These are phyloP conservation scores for Tagetes erecta DNA, from an alignment of 129 eudicot genomes.

Conservation along the genomic window DNA sequence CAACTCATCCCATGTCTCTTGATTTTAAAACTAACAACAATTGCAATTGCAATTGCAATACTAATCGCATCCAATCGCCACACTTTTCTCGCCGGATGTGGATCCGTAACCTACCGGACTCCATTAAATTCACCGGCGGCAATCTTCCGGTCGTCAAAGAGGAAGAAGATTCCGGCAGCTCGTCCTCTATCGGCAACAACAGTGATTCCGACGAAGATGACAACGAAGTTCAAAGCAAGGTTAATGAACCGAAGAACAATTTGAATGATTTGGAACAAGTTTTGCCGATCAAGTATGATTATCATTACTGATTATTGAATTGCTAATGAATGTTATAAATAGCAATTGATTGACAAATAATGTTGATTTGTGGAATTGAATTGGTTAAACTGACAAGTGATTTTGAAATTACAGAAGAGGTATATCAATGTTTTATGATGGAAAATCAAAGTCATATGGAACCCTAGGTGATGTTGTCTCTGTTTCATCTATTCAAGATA, in stretches of 20 bases:
- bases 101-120: constrained; percentile 26
- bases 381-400: neutral
- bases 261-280: constrained; percentile 62
- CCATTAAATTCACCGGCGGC: constrained; percentile 32
- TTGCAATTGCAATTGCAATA: neutral
- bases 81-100: constrained; percentile 22
- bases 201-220: constrained; percentile 54
- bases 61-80: constrained; percentile 38
- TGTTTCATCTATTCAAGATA: constrained; percentile 61
- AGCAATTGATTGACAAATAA: neutral
- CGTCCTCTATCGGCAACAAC: constrained; percentile 69
- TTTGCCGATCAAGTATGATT: constrained; percentile 61
- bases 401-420: constrained; percentile 50
- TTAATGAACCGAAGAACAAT: constrained; percentile 31
- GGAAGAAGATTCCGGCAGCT: constrained; percentile 35
- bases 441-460: constrained; percentile 81
- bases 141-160: constrained; percentile 14
- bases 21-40: constrained; percentile 38
- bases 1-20: constrained; percentile 40
- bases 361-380: neutral
- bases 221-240: constrained; percentile 64
- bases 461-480: constrained; percentile 60
- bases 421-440: constrained; percentile 67
- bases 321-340: neutral
- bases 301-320: neutral